phyloP scores from a whole-genome alignment of 1,139 yeast species.

The Yarrowia galli region DNA sequence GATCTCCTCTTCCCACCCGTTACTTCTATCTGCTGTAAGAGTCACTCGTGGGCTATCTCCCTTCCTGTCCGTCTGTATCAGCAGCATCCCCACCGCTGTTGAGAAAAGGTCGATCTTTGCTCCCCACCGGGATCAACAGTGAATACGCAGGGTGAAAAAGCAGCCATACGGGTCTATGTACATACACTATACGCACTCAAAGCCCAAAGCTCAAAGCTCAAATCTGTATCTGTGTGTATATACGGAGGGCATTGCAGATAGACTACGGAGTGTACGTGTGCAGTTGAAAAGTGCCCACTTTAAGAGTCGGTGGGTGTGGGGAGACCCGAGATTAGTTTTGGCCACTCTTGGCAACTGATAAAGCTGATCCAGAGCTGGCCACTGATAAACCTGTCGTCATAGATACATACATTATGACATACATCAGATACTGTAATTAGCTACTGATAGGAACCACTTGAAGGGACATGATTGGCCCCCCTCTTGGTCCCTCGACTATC shows the following conservation, averaged over 20 bases:
- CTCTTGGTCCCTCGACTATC: no score
- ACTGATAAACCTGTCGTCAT: background rate
- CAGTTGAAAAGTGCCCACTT: no score
- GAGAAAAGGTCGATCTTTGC: slow-evolving; percentile 10
- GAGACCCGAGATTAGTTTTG: background rate
- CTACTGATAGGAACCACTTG: background rate
- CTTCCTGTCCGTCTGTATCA: background rate
- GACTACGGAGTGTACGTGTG: no score
- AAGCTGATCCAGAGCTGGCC: background rate
- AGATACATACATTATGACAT: no score
- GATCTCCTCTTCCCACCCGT: background rate
- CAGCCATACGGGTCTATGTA: slow-evolving; percentile 6
- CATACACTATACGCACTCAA: no score
- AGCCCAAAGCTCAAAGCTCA: no score
- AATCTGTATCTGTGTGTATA: no score
- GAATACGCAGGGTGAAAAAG: slow-evolving; percentile 2
- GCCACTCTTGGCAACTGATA: background rate
- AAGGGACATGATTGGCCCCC: background rate
- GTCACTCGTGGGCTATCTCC: slow-evolving; percentile 16
- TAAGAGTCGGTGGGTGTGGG: background rate
- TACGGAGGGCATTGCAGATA: no score
- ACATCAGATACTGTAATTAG: no score
- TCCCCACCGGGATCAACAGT: slow-evolving; percentile 1
- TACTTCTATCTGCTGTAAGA: background rate
- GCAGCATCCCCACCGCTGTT: background rate